These are phyloP conservation scores for Zizania palustris DNA, from an alignment of 202 grass and related monocot species.

Conservation along the genomic window DNA sequence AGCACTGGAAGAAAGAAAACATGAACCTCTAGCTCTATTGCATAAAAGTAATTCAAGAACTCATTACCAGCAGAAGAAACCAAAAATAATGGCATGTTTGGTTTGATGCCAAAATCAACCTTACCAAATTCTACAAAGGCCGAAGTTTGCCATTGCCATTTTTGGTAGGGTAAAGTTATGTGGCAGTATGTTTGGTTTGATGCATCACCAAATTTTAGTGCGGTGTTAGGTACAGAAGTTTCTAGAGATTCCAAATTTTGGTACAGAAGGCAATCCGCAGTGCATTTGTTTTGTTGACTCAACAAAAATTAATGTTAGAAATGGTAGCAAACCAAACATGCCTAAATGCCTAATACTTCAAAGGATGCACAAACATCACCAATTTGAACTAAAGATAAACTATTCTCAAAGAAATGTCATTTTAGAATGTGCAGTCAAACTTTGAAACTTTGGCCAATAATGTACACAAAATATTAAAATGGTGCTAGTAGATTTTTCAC, in stretches of 20 bases:
- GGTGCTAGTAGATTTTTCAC: neutral
- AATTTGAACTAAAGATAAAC: conserved; percentile 2
- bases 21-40: conserved; percentile 2
- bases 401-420: neutral
- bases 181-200: too few species aligned
- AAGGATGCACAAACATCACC: conserved; percentile 6
- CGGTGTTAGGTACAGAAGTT: too few species aligned
- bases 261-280: too few species aligned
- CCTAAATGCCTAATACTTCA: too few species aligned
- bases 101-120: neutral
- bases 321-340: neutral
- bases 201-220: too few species aligned
- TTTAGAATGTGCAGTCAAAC: neutral
- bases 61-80: conserved; percentile 9
- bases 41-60: conserved; percentile 22
- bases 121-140: neutral
- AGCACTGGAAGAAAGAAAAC: conserved; percentile 16
- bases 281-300: too few species aligned
- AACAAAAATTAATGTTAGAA: too few species aligned
- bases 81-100: neutral
- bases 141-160: too few species aligned
- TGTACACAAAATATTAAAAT: neutral
- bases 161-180: too few species aligned
- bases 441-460: neutral
- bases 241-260: too few species aligned